Evolutionary conservation across 176 grass and related monocot genomes (phyloP).

Genomic region (Ensete glaucum): DNA sequence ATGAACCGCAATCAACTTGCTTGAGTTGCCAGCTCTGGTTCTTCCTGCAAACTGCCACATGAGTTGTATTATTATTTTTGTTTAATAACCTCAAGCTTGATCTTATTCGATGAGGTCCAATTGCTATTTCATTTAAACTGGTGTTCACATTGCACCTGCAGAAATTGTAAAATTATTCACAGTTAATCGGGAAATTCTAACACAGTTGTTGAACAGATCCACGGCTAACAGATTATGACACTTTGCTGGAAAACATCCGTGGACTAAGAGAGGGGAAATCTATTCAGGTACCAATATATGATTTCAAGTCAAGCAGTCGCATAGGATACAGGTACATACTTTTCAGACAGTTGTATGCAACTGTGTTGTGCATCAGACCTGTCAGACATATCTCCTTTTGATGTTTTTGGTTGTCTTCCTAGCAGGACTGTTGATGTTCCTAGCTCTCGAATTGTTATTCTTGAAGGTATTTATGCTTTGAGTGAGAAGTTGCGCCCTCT

Average conservation of each 20-base stretch:
- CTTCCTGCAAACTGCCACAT: too few species aligned
- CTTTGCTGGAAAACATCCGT: constrained; percentile 80
- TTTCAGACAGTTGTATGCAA: not conserved
- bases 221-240: constrained; percentile 87
- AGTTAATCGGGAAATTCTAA: not conserved
- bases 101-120: not conserved
- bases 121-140: too few species aligned
- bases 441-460: constrained; percentile 71
- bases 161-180: not conserved
- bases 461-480: constrained; percentile 94
- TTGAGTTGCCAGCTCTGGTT: too few species aligned
- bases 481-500: constrained; percentile 73
- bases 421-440: constrained; percentile 74
- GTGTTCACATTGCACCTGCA: too few species aligned
- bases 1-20: too few species aligned
- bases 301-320: constrained; percentile 85
- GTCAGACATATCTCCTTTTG: not conserved
- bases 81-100: not conserved
- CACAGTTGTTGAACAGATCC: constrained; percentile 54
- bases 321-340: constrained; percentile 63
- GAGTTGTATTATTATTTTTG: too few species aligned
- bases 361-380: not conserved
- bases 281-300: constrained; percentile 91
- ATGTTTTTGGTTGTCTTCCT: not conserved
- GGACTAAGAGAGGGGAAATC: constrained; percentile 70